Base-by-base conservation (phyloP, 2,329 filamentous ascomycete species). In the Aspergillus flavus region DNA sequence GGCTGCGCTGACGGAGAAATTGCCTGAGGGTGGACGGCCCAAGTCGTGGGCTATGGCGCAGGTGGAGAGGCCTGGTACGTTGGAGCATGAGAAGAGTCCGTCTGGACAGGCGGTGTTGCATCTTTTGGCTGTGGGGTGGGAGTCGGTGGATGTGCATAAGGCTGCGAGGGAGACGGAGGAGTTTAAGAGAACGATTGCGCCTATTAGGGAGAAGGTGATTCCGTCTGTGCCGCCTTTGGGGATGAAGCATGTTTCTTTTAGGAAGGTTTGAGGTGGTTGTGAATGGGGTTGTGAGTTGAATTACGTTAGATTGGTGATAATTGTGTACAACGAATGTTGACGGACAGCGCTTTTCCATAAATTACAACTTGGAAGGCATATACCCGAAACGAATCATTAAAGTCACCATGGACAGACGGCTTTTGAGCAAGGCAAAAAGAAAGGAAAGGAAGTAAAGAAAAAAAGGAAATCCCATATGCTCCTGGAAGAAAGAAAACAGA, bases 101-200 rank as follows among this genome's bases (percentile, higher is more conserved):
- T 79, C 74, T 19, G 78, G 77, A 3, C 72, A 79, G 67, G 82
- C 79, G 12, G 78, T 78, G 60, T 71, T 80, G 61, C 79, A 80
- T 67, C 68, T 82, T 4, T 62, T 79, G n/a, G 76, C 78, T 21
- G 74, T 85, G 59, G 85, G 84, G 6, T 87, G 85, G 85, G 73
- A 80, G 57, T 83, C 76, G 67, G 75, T 83, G 23, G 81, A 85
- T 41, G 76, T 75, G 55, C 85, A 87, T 71, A 74, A 80, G 77
- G 72, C 72, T 56, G 84, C 79, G 36, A 75, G 79, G 59, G 74
- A 82, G 66, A 81, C 80, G 32, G 73, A 79, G 64, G 75, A 72
- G 30, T 87, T 86, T 70, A 71, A 69, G 39, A 71, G 76, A 26
- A 73, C 77, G 19, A 79, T 84, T 62, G 61, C 63, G 56, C 71